Conservation (phyloP, 2,329 filamentous ascomycete species). For the Stylonectria norvegica region DNA sequence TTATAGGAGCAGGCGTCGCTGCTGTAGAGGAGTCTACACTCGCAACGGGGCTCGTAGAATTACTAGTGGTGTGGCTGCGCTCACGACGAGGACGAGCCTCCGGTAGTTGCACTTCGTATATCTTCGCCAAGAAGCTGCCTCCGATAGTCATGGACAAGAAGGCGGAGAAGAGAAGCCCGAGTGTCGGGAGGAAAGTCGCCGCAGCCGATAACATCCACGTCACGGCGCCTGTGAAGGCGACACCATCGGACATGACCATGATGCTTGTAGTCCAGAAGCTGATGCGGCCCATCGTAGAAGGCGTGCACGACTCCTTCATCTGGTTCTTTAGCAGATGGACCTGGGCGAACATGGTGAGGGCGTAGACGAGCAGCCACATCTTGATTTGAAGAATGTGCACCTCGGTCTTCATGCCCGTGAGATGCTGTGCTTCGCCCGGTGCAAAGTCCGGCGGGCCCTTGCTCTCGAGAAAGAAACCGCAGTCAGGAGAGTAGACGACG, state of each 20-base stretch:
- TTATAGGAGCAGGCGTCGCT: slow-evolving; percentile 22
- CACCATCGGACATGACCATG: slow-evolving; percentile 61
- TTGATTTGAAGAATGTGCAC: slow-evolving; percentile 55
- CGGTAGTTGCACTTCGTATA: slow-evolving; percentile 55
- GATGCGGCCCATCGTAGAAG: slow-evolving; percentile 63
- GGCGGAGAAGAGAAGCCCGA: slow-evolving; percentile 48
- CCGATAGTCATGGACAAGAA: slow-evolving; percentile 58
- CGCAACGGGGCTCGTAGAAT: slow-evolving; percentile 20
- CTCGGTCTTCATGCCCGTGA: slow-evolving; percentile 60
- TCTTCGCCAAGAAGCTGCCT: slow-evolving; percentile 56
- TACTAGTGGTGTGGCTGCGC: slow-evolving; percentile 21
- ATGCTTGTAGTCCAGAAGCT: slow-evolving; percentile 61
- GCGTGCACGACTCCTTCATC: slow-evolving; percentile 64
- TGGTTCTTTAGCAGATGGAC: slow-evolving; percentile 60
- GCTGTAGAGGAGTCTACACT: slow-evolving; percentile 25
- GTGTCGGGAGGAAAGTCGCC: slow-evolving; percentile 54
- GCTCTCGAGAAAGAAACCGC: slow-evolving; percentile 62
- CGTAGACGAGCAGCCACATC: slow-evolving; percentile 56
- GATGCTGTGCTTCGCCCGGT: slow-evolving; percentile 50
- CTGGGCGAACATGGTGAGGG: slow-evolving; percentile 57
- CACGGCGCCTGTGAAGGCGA: slow-evolving; percentile 55
- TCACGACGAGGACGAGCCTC: slow-evolving; percentile 53
- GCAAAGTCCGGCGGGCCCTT: slow-evolving; percentile 58
- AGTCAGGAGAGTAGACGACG: slow-evolving; percentile 66
- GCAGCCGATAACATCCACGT: slow-evolving; percentile 55